These are phyloP conservation scores for Cladosporium colombiae DNA, from an alignment of 2,329 filamentous ascomycete genomes.

Conservation along the genomic window DNA sequence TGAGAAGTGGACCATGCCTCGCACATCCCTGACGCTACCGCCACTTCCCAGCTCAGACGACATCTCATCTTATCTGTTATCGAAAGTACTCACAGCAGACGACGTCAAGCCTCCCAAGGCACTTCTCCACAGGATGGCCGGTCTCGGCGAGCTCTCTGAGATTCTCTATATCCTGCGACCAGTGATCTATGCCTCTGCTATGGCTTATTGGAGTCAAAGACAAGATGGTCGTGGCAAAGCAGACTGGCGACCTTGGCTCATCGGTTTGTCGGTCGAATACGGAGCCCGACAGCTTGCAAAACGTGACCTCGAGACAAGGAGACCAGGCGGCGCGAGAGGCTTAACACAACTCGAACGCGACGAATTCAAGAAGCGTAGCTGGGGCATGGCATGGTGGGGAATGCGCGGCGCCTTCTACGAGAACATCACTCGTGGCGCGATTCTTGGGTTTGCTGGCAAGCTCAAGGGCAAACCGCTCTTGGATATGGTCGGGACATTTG, in stretches of 20 bases:
- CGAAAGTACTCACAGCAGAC: constrained; percentile 89
- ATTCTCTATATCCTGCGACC: constrained; percentile 89
- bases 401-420: constrained; percentile 98
- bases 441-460: constrained; percentile 69
- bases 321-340: constrained; percentile 71
- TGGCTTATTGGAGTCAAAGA: constrained; percentile 62
- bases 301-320: constrained; percentile 61
- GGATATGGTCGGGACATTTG: constrained; percentile 76
- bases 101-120: constrained; percentile 91
- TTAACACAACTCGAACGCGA: constrained; percentile 84
- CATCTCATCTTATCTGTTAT: constrained; percentile 82
- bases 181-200: constrained; percentile 78
- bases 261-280: constrained; percentile 83
- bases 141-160: constrained; percentile 82
- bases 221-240: constrained; percentile 70
- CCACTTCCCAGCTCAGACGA: constrained; percentile 78
- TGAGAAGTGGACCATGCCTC: constrained; percentile 81
- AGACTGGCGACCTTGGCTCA: constrained; percentile 88
- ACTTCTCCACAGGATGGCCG: constrained; percentile 72
- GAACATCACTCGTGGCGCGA: constrained; percentile 70
- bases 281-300: constrained; percentile 82
- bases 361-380: constrained; percentile 83
- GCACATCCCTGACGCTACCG: constrained; percentile 83
- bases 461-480: constrained; percentile 74
- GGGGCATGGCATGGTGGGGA: constrained; percentile 91